Evolutionary conservation across 169 alveolate species (phyloP), one percentile per base, ranked within the genome.

Genomic region (Eimeria brunetti): DNA sequence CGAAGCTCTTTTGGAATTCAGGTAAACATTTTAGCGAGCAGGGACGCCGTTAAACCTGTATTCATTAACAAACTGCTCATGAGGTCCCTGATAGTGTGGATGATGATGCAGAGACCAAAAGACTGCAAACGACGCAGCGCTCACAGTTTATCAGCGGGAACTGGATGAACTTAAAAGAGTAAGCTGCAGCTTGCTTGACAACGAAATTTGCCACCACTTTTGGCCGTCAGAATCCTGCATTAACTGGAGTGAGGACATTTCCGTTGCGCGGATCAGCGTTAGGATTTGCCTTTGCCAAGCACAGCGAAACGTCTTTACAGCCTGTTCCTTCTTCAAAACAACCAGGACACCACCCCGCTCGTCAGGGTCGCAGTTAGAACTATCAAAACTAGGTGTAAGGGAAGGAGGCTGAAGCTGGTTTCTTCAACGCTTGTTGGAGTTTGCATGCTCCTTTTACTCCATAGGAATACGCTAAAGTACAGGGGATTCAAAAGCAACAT

Each of bases 131-230:
- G 80, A 58, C 44, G 41, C 62, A 5, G 24, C 78, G 36, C 78
- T 86, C 46, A 38, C 92, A 41, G 27, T 24, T 18, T 81, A 38
- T 38, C 92, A 86, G 20, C 80, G 81, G 5, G 92, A 86, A 18
- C 92, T 86, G 62, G 92, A 86, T 14, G 92, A 86, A 16, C 67
- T 86, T 27, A 86, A 86, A 44, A 86, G 81, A 83, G 92, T 86
- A 44, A 20, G 92, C 20, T 14, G 53, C 12, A 38, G 20, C 33
- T 36, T 38, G 53, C 33, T 14, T 69, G 49, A 36, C 33, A 0
- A 46, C 3, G 71, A 27, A 20, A 8, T 64, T n/a, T 8, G 38
- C 76, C 80, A 69, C 20, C 24, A 38, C 53, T 18, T 38, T 38
- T 53, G 11, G 41, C 56, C 41, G 4, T 38, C 30, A 71, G 36